Conservation (phyloP, 768 basidiomycete species). For the Chalciporus sphaerocephalus region DNA sequence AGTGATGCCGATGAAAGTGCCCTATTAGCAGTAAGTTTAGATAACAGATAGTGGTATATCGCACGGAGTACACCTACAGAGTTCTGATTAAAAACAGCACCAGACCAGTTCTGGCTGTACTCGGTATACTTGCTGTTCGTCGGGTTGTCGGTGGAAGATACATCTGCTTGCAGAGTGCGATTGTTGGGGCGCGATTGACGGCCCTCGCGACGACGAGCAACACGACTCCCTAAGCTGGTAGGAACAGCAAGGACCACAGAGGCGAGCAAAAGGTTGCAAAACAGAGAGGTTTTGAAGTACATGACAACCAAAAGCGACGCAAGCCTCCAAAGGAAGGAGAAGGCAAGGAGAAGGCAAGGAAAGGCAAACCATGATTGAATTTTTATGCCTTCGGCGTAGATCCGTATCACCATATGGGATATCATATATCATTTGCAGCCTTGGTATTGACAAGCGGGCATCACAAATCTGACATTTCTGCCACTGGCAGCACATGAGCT, state of each 20-base stretch:
- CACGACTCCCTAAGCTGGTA: constrained; percentile 9
- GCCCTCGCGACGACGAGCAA: constrained; percentile 12
- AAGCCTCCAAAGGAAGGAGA: background rate
- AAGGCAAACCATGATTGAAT: background rate
- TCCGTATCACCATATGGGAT: too few species aligned
- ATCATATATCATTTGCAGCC: too few species aligned
- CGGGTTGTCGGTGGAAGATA: constrained; percentile 1
- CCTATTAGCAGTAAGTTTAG: constrained; percentile 8
- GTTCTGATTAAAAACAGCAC: constrained; percentile 9
- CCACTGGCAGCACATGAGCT: too few species aligned
- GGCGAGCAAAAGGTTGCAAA: constrained; percentile 18
- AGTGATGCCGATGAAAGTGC: constrained; percentile 18
- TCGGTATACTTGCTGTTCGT: too few species aligned
- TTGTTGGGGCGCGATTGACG: constrained; percentile 12
- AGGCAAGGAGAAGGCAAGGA: background rate
- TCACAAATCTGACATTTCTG: too few species aligned
- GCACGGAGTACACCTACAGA: constrained; percentile 5
- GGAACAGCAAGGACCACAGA: constrained; percentile 14
- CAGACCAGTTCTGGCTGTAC: constrained; percentile 20
- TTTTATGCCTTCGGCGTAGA: constrained; percentile 20
- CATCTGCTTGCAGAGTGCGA: background rate
- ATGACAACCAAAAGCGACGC: constrained; percentile 6
- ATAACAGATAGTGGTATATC: background rate
- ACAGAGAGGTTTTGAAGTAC: constrained; percentile 14
- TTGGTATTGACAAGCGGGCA: too few species aligned